Conservation (phyloP, 805 yeast species). For the Lachancea fermentati region DNA sequence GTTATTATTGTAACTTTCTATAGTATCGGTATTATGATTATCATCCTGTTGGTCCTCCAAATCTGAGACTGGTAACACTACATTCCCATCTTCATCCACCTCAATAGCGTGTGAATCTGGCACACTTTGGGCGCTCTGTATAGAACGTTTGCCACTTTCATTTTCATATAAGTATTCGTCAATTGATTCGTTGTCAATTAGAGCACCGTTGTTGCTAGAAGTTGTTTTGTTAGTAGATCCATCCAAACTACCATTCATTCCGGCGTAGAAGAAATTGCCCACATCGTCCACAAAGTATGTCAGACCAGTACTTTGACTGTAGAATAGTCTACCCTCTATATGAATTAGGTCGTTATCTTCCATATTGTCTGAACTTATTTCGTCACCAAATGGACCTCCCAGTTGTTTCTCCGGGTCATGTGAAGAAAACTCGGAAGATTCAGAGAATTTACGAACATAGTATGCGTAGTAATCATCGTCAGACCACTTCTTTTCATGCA, state of each 20-base stretch:
- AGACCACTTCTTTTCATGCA: conserved; percentile 4
- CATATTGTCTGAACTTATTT: conserved; percentile 1
- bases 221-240: background rate
- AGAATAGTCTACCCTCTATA: conserved; percentile 18
- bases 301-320: conserved; percentile 19
- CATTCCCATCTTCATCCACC: conserved; percentile 21
- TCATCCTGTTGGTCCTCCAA: conserved; percentile 6
- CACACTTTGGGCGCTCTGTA: conserved; percentile 14
- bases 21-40: conserved; percentile 12
- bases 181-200: background rate
- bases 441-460: background rate
- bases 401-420: conserved; percentile 6
- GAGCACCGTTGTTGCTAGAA: no score
- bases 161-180: conserved; percentile 12
- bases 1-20: conserved; percentile 20
- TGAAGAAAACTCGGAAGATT: background rate
- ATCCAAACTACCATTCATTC: conserved; percentile 1
- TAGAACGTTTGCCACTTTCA: conserved; percentile 17
- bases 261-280: conserved; percentile 25
- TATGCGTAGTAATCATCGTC: background rate
- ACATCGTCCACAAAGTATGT: conserved; percentile 21
- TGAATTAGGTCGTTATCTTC: conserved; percentile 14
- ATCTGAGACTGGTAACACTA: conserved; percentile 8
- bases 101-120: conserved; percentile 15
- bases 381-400: background rate